Evolutionary conservation across 1,284 basidiomycete genomes (phyloP).

Genomic region (Cryptococcus sp.): DNA sequence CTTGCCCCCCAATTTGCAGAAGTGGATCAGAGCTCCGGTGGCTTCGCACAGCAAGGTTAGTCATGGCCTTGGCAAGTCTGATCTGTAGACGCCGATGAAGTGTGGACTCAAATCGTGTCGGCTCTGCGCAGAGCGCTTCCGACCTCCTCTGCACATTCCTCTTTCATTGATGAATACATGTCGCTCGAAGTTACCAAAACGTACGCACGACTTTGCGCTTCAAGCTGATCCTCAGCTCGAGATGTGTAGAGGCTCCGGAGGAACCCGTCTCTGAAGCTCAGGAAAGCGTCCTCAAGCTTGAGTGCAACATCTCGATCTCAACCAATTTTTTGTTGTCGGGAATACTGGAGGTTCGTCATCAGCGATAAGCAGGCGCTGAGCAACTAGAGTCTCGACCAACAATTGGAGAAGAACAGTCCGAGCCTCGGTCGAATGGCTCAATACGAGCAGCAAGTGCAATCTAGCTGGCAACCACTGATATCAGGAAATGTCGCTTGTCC

Average conservation of each 20-base stretch:
- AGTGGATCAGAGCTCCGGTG: conserved; percentile 54
- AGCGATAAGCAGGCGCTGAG: not conserved
- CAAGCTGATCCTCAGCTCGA: conserved; percentile 54
- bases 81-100: conserved; percentile 84
- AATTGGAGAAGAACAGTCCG: conserved; percentile 80
- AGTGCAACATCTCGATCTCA: conserved; percentile 80
- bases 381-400: conserved; percentile 70
- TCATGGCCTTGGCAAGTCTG: conserved; percentile 2
- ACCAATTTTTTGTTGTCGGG: conserved; percentile 90
- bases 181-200: conserved; percentile 74
- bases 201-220: conserved; percentile 53
- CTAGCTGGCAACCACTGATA: conserved; percentile 2
- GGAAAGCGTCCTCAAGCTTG: conserved; percentile 81
- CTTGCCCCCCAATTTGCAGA: conserved; percentile 92
- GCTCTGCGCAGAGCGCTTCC: conserved; percentile 62
- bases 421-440: conserved; percentile 72
- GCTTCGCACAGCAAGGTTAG: conserved; percentile 82
- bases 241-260: conserved; percentile 72
- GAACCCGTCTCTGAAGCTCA: conserved; percentile 63
- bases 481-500: conserved; percentile 65
- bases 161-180: conserved; percentile 80
- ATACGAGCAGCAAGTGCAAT: conserved; percentile 60
- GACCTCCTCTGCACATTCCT: conserved; percentile 43
- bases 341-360: conserved; percentile 66
- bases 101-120: conserved; percentile 79